Evolutionary conservation across 306 rosid genomes (phyloP), one percentile per base, ranked within the genome.

Genomic region (Fragaria nilgerrensis): DNA sequence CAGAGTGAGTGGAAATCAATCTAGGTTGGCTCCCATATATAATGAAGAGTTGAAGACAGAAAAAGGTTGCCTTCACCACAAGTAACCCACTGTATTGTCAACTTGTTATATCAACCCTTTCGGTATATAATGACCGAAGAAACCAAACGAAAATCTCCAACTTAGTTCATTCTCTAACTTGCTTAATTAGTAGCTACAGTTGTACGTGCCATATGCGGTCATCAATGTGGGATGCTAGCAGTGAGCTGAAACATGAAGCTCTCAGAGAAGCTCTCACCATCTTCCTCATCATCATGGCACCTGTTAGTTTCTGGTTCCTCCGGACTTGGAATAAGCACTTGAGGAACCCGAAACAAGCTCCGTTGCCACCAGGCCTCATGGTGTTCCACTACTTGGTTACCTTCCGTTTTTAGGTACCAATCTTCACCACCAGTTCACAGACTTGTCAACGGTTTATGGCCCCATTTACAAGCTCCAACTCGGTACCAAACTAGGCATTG

Each of bases 321-420:
- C 7, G 17, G 25, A 71, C 22, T 52, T 19, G 62, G 62, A 48
- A 29, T 3, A 49, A 19, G 37, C 25, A 27, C 27, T 50, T 47
- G 3, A 71, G 44, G 32, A 49, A 32, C 75, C 11, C 45, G 13
- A 17, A 3, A 29, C 29, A 27, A 13, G 37, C 47, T 71, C 47
- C 62, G 23, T 25, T 80, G 65, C 86, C 85, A 7, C 86, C 86
- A 1, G 86, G 79, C 10, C 85, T 0, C 55, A 25, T 2, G 85
- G 89, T 36, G 32, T 82, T 25, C 89, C 85, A 7, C 7, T 86
- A 8, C 17, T 86, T 1, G 87, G 87, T 3, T 69, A 78, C 75
- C 82, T 84, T 65, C 87, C 85, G 5, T 78, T 72, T 68, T 22
- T 86, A 14, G 75, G 82, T 1, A 22, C 78, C 23, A 10, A 75